phyloP scores from a whole-genome alignment of 2,329 filamentous ascomycete genomes.

The Colletotrichum sp. region DNA sequence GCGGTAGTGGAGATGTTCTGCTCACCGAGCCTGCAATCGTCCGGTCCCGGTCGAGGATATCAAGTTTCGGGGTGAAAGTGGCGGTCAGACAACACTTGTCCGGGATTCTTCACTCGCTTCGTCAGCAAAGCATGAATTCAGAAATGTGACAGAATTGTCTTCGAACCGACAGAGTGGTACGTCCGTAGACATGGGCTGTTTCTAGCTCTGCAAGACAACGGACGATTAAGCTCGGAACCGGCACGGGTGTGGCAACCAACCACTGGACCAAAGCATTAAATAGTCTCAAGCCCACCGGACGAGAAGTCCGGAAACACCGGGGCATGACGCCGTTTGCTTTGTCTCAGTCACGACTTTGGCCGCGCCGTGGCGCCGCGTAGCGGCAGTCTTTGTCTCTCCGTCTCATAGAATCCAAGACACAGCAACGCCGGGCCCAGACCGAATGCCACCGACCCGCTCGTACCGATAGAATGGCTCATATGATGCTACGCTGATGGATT shows the following conservation, averaged over 20 bases:
- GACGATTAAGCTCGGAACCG: neutral
- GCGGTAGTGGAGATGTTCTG: neutral
- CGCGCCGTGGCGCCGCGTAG: neutral
- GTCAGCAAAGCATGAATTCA: neutral
- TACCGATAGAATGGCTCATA: neutral
- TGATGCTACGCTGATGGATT: neutral
- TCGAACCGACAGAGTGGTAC: neutral
- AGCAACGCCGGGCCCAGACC: neutral
- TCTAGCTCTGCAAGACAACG: neutral
- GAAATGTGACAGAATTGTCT: neutral
- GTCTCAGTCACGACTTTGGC: neutral
- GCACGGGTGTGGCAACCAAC: neutral
- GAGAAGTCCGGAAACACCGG: neutral
- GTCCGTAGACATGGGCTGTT: neutral
- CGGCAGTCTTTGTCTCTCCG: neutral
- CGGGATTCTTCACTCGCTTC: neutral
- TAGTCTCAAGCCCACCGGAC: neutral
- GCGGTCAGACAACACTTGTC: neutral
- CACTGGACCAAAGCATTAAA: neutral
- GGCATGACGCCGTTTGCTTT: conserved; percentile 7
- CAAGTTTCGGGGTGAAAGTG: neutral
- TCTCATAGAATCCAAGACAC: neutral
- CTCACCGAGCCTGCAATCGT: neutral
- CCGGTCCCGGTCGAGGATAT: neutral
- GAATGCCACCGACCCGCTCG: neutral